Conservation (phyloP, 208 protist genomes). For the Leishmania turanica region DNA sequence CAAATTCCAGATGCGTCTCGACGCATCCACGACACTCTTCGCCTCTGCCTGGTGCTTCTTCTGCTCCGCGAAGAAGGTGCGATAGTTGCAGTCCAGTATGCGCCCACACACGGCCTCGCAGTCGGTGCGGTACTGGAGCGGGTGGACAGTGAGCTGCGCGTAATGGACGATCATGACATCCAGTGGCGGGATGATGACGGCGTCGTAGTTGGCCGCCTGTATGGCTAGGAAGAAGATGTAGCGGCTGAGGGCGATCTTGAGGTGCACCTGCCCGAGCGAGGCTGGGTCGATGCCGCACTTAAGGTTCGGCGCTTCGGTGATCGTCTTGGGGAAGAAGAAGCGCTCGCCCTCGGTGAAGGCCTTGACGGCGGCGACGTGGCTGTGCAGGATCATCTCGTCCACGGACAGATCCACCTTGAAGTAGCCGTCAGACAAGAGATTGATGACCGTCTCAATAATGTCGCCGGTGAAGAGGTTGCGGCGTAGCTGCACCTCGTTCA, state of each 20-base stretch:
- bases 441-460: constrained; percentile 78
- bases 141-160: constrained; percentile 73
- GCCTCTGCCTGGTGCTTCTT: constrained; percentile 44
- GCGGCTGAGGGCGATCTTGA: constrained; percentile 71
- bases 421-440: constrained; percentile 84
- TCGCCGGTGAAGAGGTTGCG: constrained; percentile 74
- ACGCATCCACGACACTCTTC: constrained; percentile 63
- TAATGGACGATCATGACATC: constrained; percentile 91
- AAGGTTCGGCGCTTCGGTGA: constrained; percentile 17
- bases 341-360: constrained; percentile 46
- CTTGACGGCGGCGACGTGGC: constrained; percentile 64
- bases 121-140: constrained; percentile 76
- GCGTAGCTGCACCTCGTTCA: constrained; percentile 80
- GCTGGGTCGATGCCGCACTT: constrained; percentile 1
- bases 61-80: constrained; percentile 75
- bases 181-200: constrained; percentile 84
- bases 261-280: constrained; percentile 36
- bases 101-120: constrained; percentile 86
- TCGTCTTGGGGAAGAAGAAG: constrained; percentile 67
- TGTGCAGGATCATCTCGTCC: constrained; percentile 68
- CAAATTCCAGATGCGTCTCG: constrained; percentile 83
- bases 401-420: constrained; percentile 87
- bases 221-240: constrained; percentile 92
- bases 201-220: constrained; percentile 88
- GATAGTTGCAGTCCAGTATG: constrained; percentile 89